phyloP scores from a whole-genome alignment of 164 flowering plant species.

The Cinnamomum chago region DNA sequence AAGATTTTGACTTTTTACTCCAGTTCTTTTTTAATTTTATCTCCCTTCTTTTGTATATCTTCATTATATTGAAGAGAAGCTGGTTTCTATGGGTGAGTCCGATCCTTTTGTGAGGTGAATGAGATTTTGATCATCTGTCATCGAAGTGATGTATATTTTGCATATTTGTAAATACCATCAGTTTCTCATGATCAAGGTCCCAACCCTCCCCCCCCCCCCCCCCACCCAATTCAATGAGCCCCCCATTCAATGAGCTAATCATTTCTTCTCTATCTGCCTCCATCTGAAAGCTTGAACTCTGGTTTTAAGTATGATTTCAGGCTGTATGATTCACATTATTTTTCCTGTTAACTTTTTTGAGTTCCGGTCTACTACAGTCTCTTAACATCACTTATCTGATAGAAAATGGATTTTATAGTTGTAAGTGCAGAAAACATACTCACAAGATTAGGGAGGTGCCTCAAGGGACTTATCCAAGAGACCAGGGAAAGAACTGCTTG shows the following conservation, averaged over 20 bases:
- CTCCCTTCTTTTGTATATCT: slow-evolving; percentile 8
- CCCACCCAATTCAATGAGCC: not conserved
- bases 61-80: slow-evolving; percentile 4
- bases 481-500: too few relatives aligned
- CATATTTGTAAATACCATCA: slow-evolving; percentile 20
- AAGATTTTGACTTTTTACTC: slow-evolving; percentile 27
- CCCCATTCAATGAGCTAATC: not conserved
- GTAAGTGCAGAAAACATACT: too few relatives aligned
- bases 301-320: too few relatives aligned
- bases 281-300: too few relatives aligned
- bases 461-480: too few relatives aligned
- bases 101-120: not conserved
- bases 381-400: too few relatives aligned
- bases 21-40: slow-evolving; percentile 5
- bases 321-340: too few relatives aligned
- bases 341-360: too few relatives aligned
- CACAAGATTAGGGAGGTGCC: too few relatives aligned
- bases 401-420: too few relatives aligned
- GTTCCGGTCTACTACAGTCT: too few relatives aligned
- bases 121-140: slow-evolving; percentile 4
- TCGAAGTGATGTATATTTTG: not conserved
- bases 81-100: not conserved
- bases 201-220: too few relatives aligned
- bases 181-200: slow-evolving; percentile 7
- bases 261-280: not conserved